phyloP scores from a whole-genome alignment of 2,329 filamentous ascomycete species.

The Paecilomyces sp. region DNA sequence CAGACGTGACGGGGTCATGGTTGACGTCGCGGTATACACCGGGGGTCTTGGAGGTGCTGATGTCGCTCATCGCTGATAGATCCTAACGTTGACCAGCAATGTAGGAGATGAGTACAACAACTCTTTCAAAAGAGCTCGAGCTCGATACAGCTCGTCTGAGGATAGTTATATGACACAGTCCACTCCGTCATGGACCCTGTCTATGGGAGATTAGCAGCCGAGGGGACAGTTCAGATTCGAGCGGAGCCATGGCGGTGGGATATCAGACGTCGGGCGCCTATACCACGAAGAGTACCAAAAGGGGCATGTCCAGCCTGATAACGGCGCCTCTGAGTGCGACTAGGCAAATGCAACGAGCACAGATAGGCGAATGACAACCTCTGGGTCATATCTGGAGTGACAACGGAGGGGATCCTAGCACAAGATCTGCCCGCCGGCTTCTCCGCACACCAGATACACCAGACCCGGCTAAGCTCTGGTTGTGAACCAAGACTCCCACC shows the following conservation, averaged over 20 bases:
- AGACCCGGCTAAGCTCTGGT: background rate
- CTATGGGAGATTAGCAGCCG: background rate
- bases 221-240: background rate
- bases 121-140: background rate
- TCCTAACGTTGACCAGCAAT: background rate
- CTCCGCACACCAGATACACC: background rate
- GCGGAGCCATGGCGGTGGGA: background rate
- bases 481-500: background rate
- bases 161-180: background rate
- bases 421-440: background rate
- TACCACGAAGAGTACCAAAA: background rate
- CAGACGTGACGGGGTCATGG: slow-evolving; percentile 29
- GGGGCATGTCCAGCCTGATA: background rate
- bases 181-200: background rate
- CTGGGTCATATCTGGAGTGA: background rate
- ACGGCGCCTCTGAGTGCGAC: background rate
- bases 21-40: slow-evolving; percentile 12
- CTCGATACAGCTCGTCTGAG: background rate
- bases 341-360: background rate
- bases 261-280: background rate
- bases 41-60: slow-evolving; percentile 7
- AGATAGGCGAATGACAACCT: background rate
- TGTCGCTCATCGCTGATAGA: slow-evolving; percentile 1
- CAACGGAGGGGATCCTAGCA: background rate
- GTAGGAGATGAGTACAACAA: background rate